These are phyloP conservation scores for Physaria fendleri DNA, from an alignment of 345 rosid species.

Conservation along the genomic window DNA sequence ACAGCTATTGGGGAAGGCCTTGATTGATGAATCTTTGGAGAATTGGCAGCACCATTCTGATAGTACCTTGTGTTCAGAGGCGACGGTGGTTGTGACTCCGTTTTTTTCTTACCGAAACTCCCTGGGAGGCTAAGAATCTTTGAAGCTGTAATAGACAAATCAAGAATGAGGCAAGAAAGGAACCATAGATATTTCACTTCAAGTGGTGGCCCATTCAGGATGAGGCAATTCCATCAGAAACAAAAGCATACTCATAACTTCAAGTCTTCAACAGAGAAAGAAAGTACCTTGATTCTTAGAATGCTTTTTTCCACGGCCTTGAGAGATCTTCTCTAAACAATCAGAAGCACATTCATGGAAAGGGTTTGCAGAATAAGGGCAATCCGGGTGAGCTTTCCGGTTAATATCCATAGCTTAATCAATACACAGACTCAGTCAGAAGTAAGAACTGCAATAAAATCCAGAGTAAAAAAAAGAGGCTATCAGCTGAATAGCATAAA, in stretches of 20 bases:
- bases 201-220: background rate
- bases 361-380: constrained; percentile 20
- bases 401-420: constrained; percentile 19
- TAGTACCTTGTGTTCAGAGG: constrained; percentile 28
- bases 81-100: constrained; percentile 41
- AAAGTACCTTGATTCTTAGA: constrained; percentile 29
- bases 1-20: constrained; percentile 34
- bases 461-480: too few species aligned
- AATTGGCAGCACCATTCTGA: constrained; percentile 25
- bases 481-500: too few species aligned
- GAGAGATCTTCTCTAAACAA: constrained; percentile 32
- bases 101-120: constrained; percentile 63
- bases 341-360: constrained; percentile 33
- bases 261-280: background rate
- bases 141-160: constrained; percentile 38
- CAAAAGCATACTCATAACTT: background rate
- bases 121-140: constrained; percentile 37
- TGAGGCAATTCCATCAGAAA: background rate
- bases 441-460: background rate
- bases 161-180: constrained; percentile 6
- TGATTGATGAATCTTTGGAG: constrained; percentile 29
- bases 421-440: background rate
- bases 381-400: constrained; percentile 26
- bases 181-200: background rate
- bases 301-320: constrained; percentile 27